A percentile compares a stretch with the other conserved stretches of the same genome.
These are phyloP conservation scores for Xylariaceae sp. DNA, from an alignment of 2,329 filamentous ascomycete species.

Conservation along the genomic window DNA sequence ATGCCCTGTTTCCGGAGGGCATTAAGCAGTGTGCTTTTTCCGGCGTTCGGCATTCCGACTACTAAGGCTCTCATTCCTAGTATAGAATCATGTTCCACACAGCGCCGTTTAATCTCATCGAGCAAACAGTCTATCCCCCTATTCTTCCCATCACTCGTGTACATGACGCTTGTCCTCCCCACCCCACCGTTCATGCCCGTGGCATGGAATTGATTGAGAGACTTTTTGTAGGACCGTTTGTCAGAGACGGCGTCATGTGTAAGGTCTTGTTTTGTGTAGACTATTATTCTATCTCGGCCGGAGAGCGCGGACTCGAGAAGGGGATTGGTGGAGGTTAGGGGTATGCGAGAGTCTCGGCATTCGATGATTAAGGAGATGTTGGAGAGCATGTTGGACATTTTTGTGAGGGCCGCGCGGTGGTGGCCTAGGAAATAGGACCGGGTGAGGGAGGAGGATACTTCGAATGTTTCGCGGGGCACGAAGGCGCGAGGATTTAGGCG, in stretches of 20 bases:
- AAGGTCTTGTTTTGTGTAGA: constrained; percentile 90
- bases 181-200: neutral
- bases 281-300: constrained; percentile 71
- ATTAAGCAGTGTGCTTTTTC: constrained; percentile 94
- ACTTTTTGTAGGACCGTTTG: neutral
- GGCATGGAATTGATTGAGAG: neutral
- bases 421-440: constrained; percentile 95
- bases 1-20: constrained; percentile 70
- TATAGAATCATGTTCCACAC: constrained; percentile 55
- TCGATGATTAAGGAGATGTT: constrained; percentile 87
- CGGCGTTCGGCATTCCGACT: constrained; percentile 97
- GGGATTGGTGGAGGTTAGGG: constrained; percentile 85
- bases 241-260: neutral
- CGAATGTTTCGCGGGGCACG: constrained; percentile 70
- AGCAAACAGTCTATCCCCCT: constrained; percentile 40
- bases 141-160: constrained; percentile 42
- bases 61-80: constrained; percentile 82
- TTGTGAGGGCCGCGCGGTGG: constrained; percentile 75
- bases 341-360: constrained; percentile 89
- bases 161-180: constrained; percentile 32
- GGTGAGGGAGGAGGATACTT: constrained; percentile 69
- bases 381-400: constrained; percentile 78
- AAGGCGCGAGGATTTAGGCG: constrained; percentile 50
- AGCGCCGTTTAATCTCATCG: constrained; percentile 49
- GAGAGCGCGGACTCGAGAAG: constrained; percentile 77